phyloP scores from a whole-genome alignment of 176 grass and related monocot species.

The Eremochloa ophiuroides region DNA sequence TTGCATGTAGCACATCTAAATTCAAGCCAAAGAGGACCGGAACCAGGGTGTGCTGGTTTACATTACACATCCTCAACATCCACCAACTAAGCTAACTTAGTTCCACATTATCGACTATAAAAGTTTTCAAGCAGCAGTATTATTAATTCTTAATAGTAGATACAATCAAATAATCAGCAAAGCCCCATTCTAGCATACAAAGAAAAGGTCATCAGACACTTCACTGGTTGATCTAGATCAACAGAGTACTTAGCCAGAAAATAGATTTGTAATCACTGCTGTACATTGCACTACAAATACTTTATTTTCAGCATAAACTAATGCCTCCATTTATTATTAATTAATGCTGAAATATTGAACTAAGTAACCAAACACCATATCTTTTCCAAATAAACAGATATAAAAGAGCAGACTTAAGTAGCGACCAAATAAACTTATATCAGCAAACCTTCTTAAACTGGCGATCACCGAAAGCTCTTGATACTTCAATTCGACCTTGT shows the following conservation, averaged over 20 bases:
- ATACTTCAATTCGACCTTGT: slow-evolving; percentile 92
- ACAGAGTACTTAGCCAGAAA: background rate
- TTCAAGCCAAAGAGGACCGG: background rate
- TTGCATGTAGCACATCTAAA: background rate
- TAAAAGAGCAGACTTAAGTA: background rate
- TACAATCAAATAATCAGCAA: background rate
- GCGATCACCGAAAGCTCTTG: slow-evolving; percentile 89
- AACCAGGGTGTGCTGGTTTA: background rate
- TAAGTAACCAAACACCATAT: background rate
- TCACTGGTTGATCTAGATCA: background rate
- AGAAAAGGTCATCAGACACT: background rate
- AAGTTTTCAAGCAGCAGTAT: background rate
- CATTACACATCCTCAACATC: background rate
- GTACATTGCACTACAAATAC: background rate
- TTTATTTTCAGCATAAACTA: background rate
- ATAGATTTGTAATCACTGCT: background rate
- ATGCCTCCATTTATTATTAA: background rate
- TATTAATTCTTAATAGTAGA: background rate
- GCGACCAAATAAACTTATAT: background rate
- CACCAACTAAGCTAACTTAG: background rate
- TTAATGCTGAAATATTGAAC: background rate
- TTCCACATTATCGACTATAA: background rate
- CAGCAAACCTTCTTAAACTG: slow-evolving; percentile 90
- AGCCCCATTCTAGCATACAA: background rate
- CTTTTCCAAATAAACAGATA: slow-evolving; percentile 23